Conservation (phyloP, 2,329 filamentous ascomycete genomes). For the Claviceps monticola region DNA sequence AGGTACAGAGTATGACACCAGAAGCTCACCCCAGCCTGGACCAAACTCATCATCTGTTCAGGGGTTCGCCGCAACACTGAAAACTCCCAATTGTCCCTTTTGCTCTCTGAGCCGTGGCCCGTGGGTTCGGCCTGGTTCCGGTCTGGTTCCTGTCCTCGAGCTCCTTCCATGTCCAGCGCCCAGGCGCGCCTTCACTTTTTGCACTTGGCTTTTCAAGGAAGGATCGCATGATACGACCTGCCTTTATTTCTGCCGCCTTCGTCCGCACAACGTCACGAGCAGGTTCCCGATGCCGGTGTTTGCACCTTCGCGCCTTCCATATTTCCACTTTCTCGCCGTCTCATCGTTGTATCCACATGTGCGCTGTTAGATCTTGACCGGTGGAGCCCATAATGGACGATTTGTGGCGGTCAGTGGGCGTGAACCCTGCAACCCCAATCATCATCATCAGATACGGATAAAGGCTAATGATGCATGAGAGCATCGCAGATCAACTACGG, state of each 20-base stretch:
- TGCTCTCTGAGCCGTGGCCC: background rate
- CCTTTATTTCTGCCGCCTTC: background rate
- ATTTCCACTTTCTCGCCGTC: background rate
- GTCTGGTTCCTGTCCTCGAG: background rate
- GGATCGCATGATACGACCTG: background rate
- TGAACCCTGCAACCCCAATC: background rate
- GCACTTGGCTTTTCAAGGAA: background rate
- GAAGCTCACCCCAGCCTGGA: background rate
- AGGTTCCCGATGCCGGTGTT: no score
- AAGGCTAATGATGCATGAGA: no score
- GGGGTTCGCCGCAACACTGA: background rate
- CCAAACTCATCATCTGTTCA: background rate
- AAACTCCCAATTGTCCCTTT: background rate
- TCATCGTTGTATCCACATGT: background rate
- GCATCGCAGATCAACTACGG: background rate
- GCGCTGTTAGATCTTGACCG: background rate
- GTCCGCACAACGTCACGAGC: background rate
- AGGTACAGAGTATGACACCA: background rate
- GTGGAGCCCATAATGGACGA: background rate
- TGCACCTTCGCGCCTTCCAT: background rate
- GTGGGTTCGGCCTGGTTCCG: background rate
- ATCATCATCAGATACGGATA: background rate
- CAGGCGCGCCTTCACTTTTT: background rate
- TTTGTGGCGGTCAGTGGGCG: conserved; percentile 1
- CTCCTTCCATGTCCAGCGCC: background rate